These are phyloP conservation scores for Hymenoscyphus fraxineus DNA, from an alignment of 2,329 filamentous ascomycete genomes.

Conservation along the genomic window DNA sequence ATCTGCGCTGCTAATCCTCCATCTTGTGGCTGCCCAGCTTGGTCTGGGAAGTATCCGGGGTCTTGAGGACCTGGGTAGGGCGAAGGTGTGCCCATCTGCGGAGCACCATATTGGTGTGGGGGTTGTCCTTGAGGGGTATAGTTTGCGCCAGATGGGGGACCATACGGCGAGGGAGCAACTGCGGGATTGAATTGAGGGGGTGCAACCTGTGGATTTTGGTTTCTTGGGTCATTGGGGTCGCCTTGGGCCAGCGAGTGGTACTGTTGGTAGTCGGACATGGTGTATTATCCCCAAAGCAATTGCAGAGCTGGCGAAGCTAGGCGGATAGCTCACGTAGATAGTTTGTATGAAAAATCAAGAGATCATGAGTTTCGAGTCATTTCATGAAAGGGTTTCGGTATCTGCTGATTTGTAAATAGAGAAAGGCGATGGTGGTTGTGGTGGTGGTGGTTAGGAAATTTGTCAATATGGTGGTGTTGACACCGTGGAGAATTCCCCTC, in stretches of 20 bases:
- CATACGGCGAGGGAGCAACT: slow-evolving; percentile 50
- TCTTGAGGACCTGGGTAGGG: slow-evolving; percentile 31
- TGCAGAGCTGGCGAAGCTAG: neutral
- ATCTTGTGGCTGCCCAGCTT: slow-evolving; percentile 40
- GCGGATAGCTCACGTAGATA: neutral
- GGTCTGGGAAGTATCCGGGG: slow-evolving; percentile 29
- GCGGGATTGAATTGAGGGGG: slow-evolving; percentile 55
- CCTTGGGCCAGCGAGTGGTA: slow-evolving; percentile 56
- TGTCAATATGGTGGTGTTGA: slow-evolving; percentile 18
- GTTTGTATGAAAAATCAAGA: neutral
- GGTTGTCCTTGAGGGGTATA: slow-evolving; percentile 20
- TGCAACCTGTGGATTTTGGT: slow-evolving; percentile 47
- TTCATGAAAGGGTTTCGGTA: slow-evolving; percentile 2
- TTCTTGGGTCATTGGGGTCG: slow-evolving; percentile 51
- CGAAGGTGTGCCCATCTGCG: slow-evolving; percentile 32
- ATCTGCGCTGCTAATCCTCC: slow-evolving; percentile 65
- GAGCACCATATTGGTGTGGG: slow-evolving; percentile 16
- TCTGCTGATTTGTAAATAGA: neutral
- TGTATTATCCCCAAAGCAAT: slow-evolving; percentile 15
- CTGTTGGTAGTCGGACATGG: slow-evolving; percentile 54
- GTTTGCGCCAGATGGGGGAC: slow-evolving; percentile 19
- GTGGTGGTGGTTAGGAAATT: neutral
- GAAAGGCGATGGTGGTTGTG: neutral
- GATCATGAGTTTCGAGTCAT: slow-evolving; percentile 15
- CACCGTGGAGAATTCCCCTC: slow-evolving; percentile 14